phyloP scores from a whole-genome alignment of 345 rosid genomes.

The Euphorbia pulcherrima region DNA sequence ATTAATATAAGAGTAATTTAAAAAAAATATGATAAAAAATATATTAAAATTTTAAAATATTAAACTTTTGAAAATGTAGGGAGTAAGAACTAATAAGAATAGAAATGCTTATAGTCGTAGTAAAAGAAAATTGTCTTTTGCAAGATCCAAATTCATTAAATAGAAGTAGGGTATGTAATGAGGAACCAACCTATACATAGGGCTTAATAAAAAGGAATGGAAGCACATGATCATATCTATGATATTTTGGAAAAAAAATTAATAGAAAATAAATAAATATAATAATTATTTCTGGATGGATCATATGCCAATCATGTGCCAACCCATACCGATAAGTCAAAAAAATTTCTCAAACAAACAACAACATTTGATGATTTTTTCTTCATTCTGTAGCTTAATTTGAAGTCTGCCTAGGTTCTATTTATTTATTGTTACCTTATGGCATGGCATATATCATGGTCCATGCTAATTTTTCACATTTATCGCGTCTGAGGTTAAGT shows the following conservation, averaged over 20 bases:
- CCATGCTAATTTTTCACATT: slow-evolving; percentile 2
- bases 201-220: slow-evolving; percentile 4
- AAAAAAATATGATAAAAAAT: no score
- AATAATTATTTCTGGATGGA: background rate
- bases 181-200: background rate
- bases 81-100: no score
- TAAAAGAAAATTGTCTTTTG: background rate
- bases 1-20: no score
- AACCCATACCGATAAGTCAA: slow-evolving; percentile 3
- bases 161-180: background rate
- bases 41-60: no score
- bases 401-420: background rate
- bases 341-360: slow-evolving; percentile 5
- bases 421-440: slow-evolving; percentile 7
- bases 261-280: background rate
- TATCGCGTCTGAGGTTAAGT: no score
- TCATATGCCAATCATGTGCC: slow-evolving; percentile 13
- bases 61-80: no score
- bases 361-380: background rate
- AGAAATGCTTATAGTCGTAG: no score
- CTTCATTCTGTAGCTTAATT: background rate
- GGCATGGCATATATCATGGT: slow-evolving; percentile 8
- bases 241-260: background rate
- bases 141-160: background rate
- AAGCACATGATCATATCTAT: background rate